Base-by-base conservation (phyloP, 129 eudicot species). In the Saussurea involucrata region DNA sequence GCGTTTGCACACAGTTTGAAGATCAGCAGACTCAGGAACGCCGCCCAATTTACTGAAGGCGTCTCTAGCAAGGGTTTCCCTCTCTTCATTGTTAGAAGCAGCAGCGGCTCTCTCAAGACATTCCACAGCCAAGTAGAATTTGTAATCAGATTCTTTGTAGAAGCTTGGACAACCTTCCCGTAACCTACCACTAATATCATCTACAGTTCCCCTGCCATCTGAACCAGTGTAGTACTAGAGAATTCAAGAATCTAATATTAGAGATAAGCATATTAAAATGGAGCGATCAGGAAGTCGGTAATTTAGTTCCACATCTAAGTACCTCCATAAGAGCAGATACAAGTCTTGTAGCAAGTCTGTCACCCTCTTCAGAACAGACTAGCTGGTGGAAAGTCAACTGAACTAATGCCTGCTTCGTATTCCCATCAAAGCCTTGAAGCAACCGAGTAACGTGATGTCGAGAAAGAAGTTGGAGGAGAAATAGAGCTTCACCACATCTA, bases 11-110 rank as follows among this genome's bases (percentile, higher is more conserved):
- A 95, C 94, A 70, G 97, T 85, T 61, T 85, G 95, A 34, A 95
- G 86, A 85, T 95, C 99, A 37, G 96, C 97, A 83, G 99, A 92
- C 79, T 95, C 99, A 11, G 99, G 99, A 82, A 95, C 92, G 82
- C 84, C 88, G 65, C 96, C 90, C 69, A 95, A 79, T 78, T 86
- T 86, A 74, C 87, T 92, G 66, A 88, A 95, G 76, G 99, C 99
- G 67, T 95, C 97, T 82, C 92, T 88, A 20, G 97, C 97, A 58
- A 95, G 95, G 66, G 75, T 78, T 79, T 89, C 96, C 77, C 87
- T 92, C 81, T 92, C 99, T 42, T 83, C 91, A 44, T 85, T 33
- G 81, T 88, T 85, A 53, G 87, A 74, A 78, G 92, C 83, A 68
- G 88, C 83, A 76, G 95, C 99, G 81, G 99, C 99, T 88, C 91